Evolutionary conservation across 2,329 filamentous ascomycete genomes (phyloP).

Genomic region (Aschersonia sp.): DNA sequence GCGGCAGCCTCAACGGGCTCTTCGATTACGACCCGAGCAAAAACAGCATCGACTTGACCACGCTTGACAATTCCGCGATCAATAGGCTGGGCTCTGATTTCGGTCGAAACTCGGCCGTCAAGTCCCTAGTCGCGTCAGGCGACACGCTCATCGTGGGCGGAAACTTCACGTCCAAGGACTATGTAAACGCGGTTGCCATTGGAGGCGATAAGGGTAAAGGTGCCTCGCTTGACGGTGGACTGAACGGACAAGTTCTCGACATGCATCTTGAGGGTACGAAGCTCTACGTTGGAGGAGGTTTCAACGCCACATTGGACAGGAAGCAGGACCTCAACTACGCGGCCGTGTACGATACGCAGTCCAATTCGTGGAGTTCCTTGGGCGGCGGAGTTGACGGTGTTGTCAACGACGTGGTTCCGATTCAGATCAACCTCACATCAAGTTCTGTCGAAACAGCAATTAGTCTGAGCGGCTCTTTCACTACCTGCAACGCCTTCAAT

Average conservation of each 20-base stretch:
- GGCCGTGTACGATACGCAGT: constrained; percentile 56
- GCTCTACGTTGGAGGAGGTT: constrained; percentile 74
- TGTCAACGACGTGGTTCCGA: constrained; percentile 59
- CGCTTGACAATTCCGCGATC: constrained; percentile 59
- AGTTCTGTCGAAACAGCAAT: constrained; percentile 58
- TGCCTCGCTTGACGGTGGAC: constrained; percentile 50
- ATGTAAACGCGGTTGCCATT: constrained; percentile 67
- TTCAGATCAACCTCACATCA: constrained; percentile 64
- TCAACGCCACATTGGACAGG: constrained; percentile 55
- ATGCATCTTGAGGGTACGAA: constrained; percentile 51
- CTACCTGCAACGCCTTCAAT: constrained; percentile 53
- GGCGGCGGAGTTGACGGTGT: constrained; percentile 75
- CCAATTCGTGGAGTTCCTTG: constrained; percentile 60
- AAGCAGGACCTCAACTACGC: constrained; percentile 57
- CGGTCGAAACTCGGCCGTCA: constrained; percentile 50
- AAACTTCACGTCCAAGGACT: constrained; percentile 58
- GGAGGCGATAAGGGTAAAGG: constrained; percentile 42
- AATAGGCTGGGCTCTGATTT: constrained; percentile 63
- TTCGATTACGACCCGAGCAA: constrained; percentile 67
- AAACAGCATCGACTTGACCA: constrained; percentile 36
- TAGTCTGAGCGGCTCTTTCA: constrained; percentile 69
- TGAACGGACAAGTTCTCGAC: constrained; percentile 64
- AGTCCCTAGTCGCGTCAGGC: constrained; percentile 48
- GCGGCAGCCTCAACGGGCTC: constrained; percentile 72
- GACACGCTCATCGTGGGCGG: constrained; percentile 65